These are phyloP conservation scores for Globisporangium parvum DNA, from an alignment of 352 stramenopile genomes.

Conservation along the genomic window DNA sequence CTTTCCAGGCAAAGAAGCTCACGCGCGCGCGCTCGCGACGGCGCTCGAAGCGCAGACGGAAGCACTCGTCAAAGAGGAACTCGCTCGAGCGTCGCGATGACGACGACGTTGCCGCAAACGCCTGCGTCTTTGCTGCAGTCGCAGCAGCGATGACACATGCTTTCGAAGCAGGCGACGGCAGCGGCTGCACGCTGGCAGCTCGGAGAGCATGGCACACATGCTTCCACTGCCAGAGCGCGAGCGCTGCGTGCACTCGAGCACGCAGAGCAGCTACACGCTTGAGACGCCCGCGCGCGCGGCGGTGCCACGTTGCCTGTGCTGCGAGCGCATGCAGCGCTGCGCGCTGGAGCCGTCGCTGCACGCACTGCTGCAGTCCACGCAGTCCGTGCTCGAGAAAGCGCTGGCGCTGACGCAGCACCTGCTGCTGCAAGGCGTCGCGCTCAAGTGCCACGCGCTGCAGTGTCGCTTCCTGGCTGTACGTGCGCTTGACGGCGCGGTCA, in stretches of 20 bases:
- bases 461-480: constrained; percentile 24
- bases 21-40: constrained; percentile 9
- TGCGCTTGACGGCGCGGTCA: constrained; percentile 34
- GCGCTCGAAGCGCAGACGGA: constrained; percentile 9
- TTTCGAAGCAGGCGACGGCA: not conserved
- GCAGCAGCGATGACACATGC: not conserved
- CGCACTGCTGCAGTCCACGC: constrained; percentile 17
- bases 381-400: constrained; percentile 17
- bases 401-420: constrained; percentile 18
- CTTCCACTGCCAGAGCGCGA: constrained; percentile 3
- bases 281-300: not conserved
- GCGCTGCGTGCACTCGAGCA: not conserved
- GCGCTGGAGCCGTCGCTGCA: constrained; percentile 14
- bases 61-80: constrained; percentile 16
- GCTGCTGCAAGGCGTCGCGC: constrained; percentile 18
- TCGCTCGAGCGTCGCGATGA: constrained; percentile 5
- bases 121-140: constrained; percentile 6
- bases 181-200: not conserved
- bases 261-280: not conserved
- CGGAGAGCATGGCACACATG: not conserved
- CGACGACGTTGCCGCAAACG: not conserved
- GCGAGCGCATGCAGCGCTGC: constrained; percentile 15
- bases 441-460: constrained; percentile 23
- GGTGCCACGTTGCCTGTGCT: not conserved
- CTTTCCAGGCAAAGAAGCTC: constrained; percentile 27